Conservation (phyloP, 495 filamentous ascomycete genomes). For the Penicillium maclennaniae region DNA sequence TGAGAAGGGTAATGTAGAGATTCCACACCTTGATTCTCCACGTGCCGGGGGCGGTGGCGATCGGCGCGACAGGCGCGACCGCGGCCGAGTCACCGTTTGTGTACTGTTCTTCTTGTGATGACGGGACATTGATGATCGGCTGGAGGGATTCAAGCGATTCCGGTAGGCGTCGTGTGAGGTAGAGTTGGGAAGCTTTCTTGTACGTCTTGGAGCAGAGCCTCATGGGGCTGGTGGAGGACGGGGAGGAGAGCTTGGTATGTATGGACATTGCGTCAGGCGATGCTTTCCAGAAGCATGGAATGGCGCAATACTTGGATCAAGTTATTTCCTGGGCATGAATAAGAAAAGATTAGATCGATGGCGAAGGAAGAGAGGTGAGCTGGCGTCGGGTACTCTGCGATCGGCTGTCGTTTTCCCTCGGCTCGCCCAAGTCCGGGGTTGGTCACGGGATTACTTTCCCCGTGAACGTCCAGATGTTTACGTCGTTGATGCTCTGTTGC, state of each 20-base stretch:
- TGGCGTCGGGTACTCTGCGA: constrained; percentile 23
- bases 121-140: constrained; percentile 61
- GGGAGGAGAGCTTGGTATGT: constrained; percentile 46
- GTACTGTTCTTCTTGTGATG: constrained; percentile 33
- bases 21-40: constrained; percentile 95
- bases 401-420: constrained; percentile 34
- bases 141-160: constrained; percentile 82
- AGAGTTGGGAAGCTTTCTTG: constrained; percentile 84
- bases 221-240: constrained; percentile 51
- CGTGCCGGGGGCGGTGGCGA: constrained; percentile 66
- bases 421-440: constrained; percentile 31
- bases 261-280: constrained; percentile 42
- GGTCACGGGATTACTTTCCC: constrained; percentile 25
- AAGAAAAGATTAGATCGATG: constrained; percentile 1
- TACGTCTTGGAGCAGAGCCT: constrained; percentile 66
- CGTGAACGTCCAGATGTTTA: neutral
- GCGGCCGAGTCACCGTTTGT: constrained; percentile 30
- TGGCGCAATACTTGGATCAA: neutral
- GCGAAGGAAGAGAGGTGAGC: constrained; percentile 7
- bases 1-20: constrained; percentile 88
- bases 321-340: neutral
- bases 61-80: constrained; percentile 51
- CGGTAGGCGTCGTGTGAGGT: constrained; percentile 83
- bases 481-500: no score
- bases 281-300: constrained; percentile 10